Evolutionary conservation across 2,329 filamentous ascomycete genomes (phyloP).

Genomic region (Alternaria novae-zelandiae): DNA sequence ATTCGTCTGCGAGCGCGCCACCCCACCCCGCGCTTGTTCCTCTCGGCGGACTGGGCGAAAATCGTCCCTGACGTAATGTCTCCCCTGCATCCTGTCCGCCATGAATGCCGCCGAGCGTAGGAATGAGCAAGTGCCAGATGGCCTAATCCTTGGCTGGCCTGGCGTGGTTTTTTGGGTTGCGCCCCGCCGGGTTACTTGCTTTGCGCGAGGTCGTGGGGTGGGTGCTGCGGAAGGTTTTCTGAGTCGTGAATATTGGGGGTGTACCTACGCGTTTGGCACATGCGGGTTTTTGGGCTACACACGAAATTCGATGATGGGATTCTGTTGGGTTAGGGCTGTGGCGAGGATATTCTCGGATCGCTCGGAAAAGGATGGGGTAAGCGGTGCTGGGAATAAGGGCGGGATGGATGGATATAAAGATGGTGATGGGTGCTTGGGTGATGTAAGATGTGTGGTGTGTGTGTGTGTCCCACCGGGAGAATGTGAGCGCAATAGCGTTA

Average conservation of each 20-base stretch:
- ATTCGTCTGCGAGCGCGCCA: neutral
- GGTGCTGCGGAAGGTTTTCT: too few species aligned
- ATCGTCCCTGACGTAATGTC: neutral
- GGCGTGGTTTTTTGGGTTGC: too few species aligned
- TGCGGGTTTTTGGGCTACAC: too few species aligned
- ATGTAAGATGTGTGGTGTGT: neutral
- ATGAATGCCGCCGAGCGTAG: neutral
- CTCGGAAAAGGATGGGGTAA: neutral
- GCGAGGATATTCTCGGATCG: neutral
- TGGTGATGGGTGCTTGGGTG: neutral
- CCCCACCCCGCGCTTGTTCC: neutral
- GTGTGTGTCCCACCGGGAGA: neutral
- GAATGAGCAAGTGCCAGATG: neutral
- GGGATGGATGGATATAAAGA: neutral
- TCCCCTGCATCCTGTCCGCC: neutral
- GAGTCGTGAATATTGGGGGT: too few species aligned
- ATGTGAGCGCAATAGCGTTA: neutral
- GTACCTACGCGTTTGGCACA: too few species aligned
- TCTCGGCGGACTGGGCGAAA: neutral
- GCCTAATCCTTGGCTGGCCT: too few species aligned
- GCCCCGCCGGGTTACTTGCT: neutral
- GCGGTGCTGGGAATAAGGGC: neutral
- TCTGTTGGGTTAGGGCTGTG: neutral
- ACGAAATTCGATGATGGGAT: neutral
- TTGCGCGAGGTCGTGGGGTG: neutral